phyloP scores from a whole-genome alignment of 345 rosid species.

The Linum lewisii region DNA sequence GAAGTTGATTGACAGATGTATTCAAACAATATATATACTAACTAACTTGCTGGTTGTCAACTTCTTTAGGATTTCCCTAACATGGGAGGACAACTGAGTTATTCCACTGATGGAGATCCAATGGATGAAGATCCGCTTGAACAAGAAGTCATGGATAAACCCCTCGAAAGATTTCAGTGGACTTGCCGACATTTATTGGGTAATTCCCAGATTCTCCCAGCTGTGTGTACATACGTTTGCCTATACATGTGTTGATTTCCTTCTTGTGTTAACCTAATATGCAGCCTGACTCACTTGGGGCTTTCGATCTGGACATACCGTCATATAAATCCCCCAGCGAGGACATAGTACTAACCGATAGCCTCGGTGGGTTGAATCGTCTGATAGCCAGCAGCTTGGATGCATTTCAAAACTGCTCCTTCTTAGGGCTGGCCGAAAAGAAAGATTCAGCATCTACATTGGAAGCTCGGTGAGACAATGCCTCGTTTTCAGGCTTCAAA shows the following conservation, averaged over 20 bases:
- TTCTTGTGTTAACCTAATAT: neutral
- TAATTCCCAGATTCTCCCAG: conserved; percentile 14
- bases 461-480: conserved; percentile 42
- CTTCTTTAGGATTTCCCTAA: conserved; percentile 34
- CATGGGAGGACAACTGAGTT: conserved; percentile 23
- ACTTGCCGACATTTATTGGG: conserved; percentile 80
- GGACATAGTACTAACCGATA: conserved; percentile 58
- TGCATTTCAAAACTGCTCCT: conserved; percentile 64
- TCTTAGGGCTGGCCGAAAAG: conserved; percentile 22
- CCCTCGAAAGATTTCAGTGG: conserved; percentile 40
- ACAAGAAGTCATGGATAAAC: conserved; percentile 26
- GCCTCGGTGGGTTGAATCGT: conserved; percentile 79
- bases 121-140: conserved; percentile 36
- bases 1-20: conserved; percentile 36
- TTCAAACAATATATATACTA: neutral
- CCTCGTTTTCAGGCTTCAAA: conserved; percentile 30
- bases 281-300: conserved; percentile 95
- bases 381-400: conserved; percentile 90
- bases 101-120: conserved; percentile 30
- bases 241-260: too few relatives aligned
- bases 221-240: neutral
- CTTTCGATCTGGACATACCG: conserved; percentile 57
- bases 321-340: conserved; percentile 58
- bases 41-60: neutral
- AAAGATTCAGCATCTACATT: conserved; percentile 52